A percentile compares a stretch with the other conserved stretches of the same genome.
These are phyloP conservation scores for Chenopodium berlandieri DNA, from an alignment of 148 eudicot species.

Conservation along the genomic window DNA sequence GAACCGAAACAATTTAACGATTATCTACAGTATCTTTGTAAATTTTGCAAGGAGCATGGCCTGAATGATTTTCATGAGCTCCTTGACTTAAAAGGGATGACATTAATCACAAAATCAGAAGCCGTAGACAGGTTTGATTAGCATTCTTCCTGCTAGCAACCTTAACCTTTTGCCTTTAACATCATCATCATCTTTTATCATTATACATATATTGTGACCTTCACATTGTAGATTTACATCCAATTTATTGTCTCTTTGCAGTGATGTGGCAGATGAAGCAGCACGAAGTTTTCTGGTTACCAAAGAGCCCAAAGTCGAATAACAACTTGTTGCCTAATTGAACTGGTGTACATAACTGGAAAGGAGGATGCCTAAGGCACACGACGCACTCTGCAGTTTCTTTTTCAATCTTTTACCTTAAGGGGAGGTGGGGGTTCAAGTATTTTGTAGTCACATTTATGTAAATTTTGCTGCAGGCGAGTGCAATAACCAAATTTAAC, in stretches of 20 bases:
- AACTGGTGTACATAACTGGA: background rate
- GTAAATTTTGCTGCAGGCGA: background rate
- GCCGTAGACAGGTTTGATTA: slow-evolving; percentile 69
- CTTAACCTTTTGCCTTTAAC: background rate
- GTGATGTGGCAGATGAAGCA: slow-evolving; percentile 61
- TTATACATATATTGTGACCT: background rate
- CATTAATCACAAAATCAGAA: slow-evolving; percentile 73
- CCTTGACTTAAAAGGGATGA: slow-evolving; percentile 58
- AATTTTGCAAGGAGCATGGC: slow-evolving; percentile 53
- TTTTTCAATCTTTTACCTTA: background rate
- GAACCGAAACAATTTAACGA: slow-evolving; percentile 82
- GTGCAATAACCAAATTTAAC: background rate
- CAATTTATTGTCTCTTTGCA: slow-evolving; percentile 25
- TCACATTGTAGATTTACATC: background rate
- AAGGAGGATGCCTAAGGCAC: background rate
- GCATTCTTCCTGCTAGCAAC: background rate
- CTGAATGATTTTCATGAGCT: slow-evolving; percentile 51
- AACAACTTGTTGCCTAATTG: background rate
- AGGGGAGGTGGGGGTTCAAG: background rate
- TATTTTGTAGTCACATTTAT: background rate
- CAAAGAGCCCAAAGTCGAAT: slow-evolving; percentile 38
- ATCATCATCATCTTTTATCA: background rate
- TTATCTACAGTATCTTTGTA: slow-evolving; percentile 51
- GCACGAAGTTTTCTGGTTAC: slow-evolving; percentile 44
- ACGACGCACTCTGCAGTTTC: background rate